Percentiles rank a stretch among this genome's conserved stretches.
Conservation (phyloP, 1,284 basidiomycete genomes). For the Hortiboletus rubellus region DNA sequence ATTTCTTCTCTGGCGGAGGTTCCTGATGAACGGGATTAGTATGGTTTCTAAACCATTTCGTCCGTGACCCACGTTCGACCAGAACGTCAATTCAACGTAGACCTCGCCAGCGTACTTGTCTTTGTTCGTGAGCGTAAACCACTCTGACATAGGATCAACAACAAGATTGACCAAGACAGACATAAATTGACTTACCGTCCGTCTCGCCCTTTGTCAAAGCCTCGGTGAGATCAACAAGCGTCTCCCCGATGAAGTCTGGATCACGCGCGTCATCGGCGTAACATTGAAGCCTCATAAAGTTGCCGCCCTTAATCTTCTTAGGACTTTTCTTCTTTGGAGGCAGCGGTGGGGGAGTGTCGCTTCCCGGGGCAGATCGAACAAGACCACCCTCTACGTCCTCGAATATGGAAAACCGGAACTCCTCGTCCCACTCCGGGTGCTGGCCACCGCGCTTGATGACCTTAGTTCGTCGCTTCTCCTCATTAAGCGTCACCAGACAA, state of each 20-base stretch:
- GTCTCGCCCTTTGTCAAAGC: slow-evolving; percentile 94
- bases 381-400: slow-evolving; percentile 77
- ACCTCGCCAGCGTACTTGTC: slow-evolving; percentile 93
- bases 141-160: slow-evolving; percentile 58
- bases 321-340: slow-evolving; percentile 56
- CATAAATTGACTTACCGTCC: slow-evolving; percentile 67
- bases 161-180: neutral
- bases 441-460: slow-evolving; percentile 96
- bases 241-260: slow-evolving; percentile 94
- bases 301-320: slow-evolving; percentile 71
- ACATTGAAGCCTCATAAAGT: slow-evolving; percentile 79
- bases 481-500: slow-evolving; percentile 77
- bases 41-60: neutral
- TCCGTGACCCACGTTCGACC: slow-evolving; percentile 81
- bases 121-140: slow-evolving; percentile 89
- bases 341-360: slow-evolving; percentile 58
- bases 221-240: slow-evolving; percentile 84
- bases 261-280: slow-evolving; percentile 96
- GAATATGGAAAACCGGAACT: slow-evolving; percentile 89
- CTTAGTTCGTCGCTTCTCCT: slow-evolving; percentile 82
- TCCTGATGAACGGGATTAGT: slow-evolving; percentile 47
- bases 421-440: slow-evolving; percentile 98
- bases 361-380: slow-evolving; percentile 47
- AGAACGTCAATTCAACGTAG: slow-evolving; percentile 94
- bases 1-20: slow-evolving; percentile 70